Evolutionary conservation across 768 basidiomycete genomes (phyloP), one percentile per base, ranked within the genome.

Genomic region (Phylloporus rhodoxanthus): DNA sequence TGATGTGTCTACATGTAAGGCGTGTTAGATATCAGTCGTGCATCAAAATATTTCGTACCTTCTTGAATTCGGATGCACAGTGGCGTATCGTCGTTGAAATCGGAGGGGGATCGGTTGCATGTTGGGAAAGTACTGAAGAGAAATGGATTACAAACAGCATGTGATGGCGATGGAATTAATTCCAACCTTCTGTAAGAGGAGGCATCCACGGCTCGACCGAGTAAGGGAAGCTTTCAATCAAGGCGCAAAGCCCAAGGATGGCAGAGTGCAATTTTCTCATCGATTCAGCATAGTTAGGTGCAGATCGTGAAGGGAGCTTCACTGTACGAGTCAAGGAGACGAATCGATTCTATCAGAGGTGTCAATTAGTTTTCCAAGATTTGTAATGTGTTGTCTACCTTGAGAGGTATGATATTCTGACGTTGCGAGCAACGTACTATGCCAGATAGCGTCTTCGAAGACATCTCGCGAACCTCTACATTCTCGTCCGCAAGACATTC

Each of bases 151-250:
- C 26, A 32, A 28, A 29, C 39, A 17, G 13, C 23, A 39, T n/a
- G 28, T 15, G 7, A 21, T 39, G 26, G 37, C 38, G 32, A 43
- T 46, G 11, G 28, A 40, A 37, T 41, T 29, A 33, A 21, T 47
- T 6, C 72, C 34, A 57, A 86, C 87, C 78, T 73, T 89, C 87
- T 30, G 86, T 87, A 45, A 90, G 73, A 17, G 85, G 72, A 26
- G 87, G 87, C 79, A 95, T 84, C 87, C 93, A 98, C 54, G 84
- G 82, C 61, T 95, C 95, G 13, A 97, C 86, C 2, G 92, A 93
- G 69, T 96, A 96, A 0, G 95, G 95, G 65, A 88, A 95, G 50
- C 92, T 94, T 59, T 94, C 90, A 29, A 98, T 81, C 28, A 98
- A 72, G 5, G 95, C 91, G 56, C 90, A 91, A 38, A 94, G 83